Percentiles rank a stretch among this genome's conserved stretches.
phyloP scores from a whole-genome alignment of 2,329 filamentous ascomycete species.

The Hypomyces perniciosus region DNA sequence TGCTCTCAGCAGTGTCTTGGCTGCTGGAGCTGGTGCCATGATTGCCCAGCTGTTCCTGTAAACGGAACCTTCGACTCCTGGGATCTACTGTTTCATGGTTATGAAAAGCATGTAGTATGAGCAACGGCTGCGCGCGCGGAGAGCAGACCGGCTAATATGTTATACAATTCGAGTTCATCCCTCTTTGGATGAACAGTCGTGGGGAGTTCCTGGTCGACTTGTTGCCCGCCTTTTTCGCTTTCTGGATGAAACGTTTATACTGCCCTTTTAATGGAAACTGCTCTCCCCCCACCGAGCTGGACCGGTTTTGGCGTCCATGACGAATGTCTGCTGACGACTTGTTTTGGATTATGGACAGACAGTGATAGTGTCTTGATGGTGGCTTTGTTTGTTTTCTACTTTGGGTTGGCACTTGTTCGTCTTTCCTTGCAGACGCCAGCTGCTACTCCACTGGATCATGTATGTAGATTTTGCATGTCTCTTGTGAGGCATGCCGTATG shows the following conservation, averaged over 20 bases:
- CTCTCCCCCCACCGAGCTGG: slow-evolving; percentile 7
- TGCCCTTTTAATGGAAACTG: slow-evolving; percentile 12
- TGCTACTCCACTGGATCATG: too few relatives aligned
- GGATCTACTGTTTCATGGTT: slow-evolving; percentile 21
- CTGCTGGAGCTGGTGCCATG: slow-evolving; percentile 24
- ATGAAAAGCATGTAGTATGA: slow-evolving; percentile 22
- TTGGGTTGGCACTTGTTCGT: too few relatives aligned
- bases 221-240: background rate
- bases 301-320: background rate
- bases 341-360: slow-evolving; percentile 9
- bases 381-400: background rate
- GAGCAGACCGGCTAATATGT: slow-evolving; percentile 26
- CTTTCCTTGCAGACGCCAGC: too few relatives aligned
- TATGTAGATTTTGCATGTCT: too few relatives aligned
- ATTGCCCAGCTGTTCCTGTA: slow-evolving; percentile 28
- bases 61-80: slow-evolving; percentile 12
- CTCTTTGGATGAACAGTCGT: slow-evolving; percentile 12
- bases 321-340: slow-evolving; percentile 7
- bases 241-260: slow-evolving; percentile 11
- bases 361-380: background rate
- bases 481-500: too few relatives aligned
- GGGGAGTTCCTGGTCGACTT: background rate
- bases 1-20: slow-evolving; percentile 20
- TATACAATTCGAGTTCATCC: slow-evolving; percentile 25
- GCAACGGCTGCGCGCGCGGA: slow-evolving; percentile 15